Evolutionary conservation across 345 rosid species (phyloP), one percentile per base, ranked within the genome.

Genomic region (Brassica napus): DNA sequence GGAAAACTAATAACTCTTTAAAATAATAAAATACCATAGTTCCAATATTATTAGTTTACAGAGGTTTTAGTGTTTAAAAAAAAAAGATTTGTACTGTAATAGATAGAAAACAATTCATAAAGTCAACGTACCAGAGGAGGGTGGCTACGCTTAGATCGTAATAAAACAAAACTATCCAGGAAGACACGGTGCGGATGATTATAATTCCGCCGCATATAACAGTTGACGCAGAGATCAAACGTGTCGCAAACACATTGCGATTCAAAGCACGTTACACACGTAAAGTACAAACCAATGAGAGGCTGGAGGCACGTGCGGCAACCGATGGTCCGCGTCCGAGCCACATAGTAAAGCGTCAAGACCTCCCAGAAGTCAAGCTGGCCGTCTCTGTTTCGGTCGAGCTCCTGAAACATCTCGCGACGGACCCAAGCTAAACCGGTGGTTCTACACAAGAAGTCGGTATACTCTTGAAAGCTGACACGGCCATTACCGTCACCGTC

Each of bases 341-440:
- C 61, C 61, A 57, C 26, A 21, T 57, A 57, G 61, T 57, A 57
- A 57, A 57, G 61, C 14, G 61, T 57, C 61, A 57, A 57, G 24
- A 57, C 61, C 61, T 57, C 61, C 61, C 61, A 57, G 28, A 57
- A 57, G 61, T 57, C 61, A 24, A 57, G 61, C 61, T 57, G 61
- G 11, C 61, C 61, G 61, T 57, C 61, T 21, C 61, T 24, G 21
- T 57, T 57, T 8, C 26, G 61, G 28, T 57, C 61, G 5, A 57
- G 61, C 28, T 8, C 26, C 61, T 10, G 61, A 21, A 57, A 57
- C 28, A 57, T 18, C 5, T 57, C 26, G 28, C 23, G 24, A 16
- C 3, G 59, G 59, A 54, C 59, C 24, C 59, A 54, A 54, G 61
- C 28, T 21, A 21, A 8, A 57, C 28, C 61, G 10, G 61, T 9